These are phyloP conservation scores for Hordeum vulgare DNA, from an alignment of 176 grass and related monocot species.

Conservation along the genomic window DNA sequence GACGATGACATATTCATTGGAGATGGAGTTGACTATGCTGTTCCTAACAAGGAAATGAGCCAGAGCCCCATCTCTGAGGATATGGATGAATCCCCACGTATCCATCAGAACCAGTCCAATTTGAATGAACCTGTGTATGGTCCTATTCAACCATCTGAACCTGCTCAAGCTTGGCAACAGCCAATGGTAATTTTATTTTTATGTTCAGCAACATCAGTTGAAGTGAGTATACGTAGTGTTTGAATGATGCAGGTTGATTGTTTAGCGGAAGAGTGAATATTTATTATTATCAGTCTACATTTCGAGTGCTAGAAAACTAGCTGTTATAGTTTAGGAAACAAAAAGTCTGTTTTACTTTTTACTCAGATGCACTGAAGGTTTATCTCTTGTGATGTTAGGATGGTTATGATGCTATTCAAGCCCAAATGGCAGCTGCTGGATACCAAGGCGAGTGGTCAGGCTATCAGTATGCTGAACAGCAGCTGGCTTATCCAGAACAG, in stretches of 20 bases:
- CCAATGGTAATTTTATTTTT: slow-evolving; percentile 61
- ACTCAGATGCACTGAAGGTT: slow-evolving; percentile 3
- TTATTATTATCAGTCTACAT: neutral
- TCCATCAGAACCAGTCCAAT: slow-evolving; percentile 64
- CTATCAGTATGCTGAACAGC: slow-evolving; percentile 67
- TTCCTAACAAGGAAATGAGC: slow-evolving; percentile 85
- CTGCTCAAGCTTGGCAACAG: slow-evolving; percentile 69
- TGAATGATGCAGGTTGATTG: neutral
- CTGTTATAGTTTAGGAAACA: neutral
- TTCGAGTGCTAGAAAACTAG: neutral
- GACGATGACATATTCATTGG: slow-evolving; percentile 89
- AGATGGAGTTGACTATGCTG: slow-evolving; percentile 74
- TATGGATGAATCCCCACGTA: slow-evolving; percentile 72
- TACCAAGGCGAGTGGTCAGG: slow-evolving; percentile 80
- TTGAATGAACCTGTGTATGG: slow-evolving; percentile 90
- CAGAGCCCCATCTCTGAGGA: slow-evolving; percentile 79
- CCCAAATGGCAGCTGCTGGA: slow-evolving; percentile 69
- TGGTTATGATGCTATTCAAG: slow-evolving; percentile 79
- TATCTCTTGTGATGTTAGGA: slow-evolving; percentile 43
- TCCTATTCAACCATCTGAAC: slow-evolving; percentile 66
- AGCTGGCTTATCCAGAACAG: slow-evolving; percentile 66
- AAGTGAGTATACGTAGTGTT: neutral
- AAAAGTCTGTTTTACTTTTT: neutral
- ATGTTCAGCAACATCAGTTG: neutral
- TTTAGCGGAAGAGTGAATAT: neutral